Evolutionary conservation across 2,329 filamentous ascomycete genomes (phyloP).

Genomic region (Zopfia rhizophila): DNA sequence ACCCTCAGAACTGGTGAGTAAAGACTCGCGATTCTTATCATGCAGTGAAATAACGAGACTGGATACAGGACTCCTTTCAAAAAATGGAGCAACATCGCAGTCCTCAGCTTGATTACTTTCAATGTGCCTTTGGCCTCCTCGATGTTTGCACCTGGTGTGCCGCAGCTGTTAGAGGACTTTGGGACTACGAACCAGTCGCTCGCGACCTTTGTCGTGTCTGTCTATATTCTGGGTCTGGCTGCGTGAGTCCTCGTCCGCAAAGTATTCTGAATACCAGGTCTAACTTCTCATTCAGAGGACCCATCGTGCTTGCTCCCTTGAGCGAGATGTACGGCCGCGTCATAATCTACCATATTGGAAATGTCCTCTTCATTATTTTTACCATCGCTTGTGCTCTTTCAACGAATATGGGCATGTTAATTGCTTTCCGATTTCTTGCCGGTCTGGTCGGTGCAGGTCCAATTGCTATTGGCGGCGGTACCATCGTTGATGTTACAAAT

Average conservation of each 20-base stretch:
- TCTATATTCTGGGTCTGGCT: too few species aligned
- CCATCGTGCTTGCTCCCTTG: slow-evolving; percentile 26
- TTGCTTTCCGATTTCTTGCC: slow-evolving; percentile 28
- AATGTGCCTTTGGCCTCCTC: slow-evolving; percentile 32
- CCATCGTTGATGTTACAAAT: slow-evolving; percentile 32
- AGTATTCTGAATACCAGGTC: too few species aligned
- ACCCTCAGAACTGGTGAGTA: slow-evolving; percentile 3
- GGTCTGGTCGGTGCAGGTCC: slow-evolving; percentile 21
- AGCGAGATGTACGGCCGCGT: slow-evolving; percentile 32
- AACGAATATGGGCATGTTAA: slow-evolving; percentile 25
- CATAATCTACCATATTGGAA: slow-evolving; percentile 39
- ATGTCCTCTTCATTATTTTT: slow-evolving; percentile 59
- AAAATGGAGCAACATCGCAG: slow-evolving; percentile 31
- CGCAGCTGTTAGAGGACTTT: slow-evolving; percentile 29
- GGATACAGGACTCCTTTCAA: slow-evolving; percentile 20
- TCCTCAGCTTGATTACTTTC: slow-evolving; percentile 37
- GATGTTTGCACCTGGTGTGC: slow-evolving; percentile 34
- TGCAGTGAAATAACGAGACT: too few species aligned
- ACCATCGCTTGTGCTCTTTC: slow-evolving; percentile 49
- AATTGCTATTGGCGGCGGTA: slow-evolving; percentile 24
- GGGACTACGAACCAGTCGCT: too few species aligned
- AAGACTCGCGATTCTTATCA: too few species aligned
- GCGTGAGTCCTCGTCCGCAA: too few species aligned
- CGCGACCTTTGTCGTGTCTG: too few species aligned
- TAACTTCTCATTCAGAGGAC: too few species aligned